These are phyloP conservation scores for Scedosporium boydii DNA, from an alignment of 2,329 filamentous ascomycete genomes.

Conservation along the genomic window DNA sequence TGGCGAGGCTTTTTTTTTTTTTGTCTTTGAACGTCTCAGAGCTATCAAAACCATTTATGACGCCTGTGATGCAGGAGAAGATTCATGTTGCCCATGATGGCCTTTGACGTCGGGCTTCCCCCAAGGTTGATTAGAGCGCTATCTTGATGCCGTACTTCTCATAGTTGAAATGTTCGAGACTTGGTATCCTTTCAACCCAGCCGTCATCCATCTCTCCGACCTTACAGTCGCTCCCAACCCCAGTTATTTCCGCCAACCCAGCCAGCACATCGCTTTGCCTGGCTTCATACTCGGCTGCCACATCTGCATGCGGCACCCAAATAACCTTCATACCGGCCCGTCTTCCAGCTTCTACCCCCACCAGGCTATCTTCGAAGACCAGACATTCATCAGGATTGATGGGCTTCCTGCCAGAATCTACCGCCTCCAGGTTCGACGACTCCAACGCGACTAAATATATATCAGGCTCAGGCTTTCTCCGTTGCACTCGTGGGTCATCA, in stretches of 20 bases:
- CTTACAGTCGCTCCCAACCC: not conserved
- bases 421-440: not conserved
- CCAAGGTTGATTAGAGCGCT: no score
- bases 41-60: no score
- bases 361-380: constrained; percentile 66
- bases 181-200: not conserved
- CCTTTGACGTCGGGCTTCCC: no score
- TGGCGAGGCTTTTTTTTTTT: no score
- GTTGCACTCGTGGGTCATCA: not conserved
- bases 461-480: not conserved
- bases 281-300: constrained; percentile 28
- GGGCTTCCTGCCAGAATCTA: constrained; percentile 20
- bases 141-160: not conserved
- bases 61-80: no score
- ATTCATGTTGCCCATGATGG: no score
- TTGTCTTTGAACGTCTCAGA: no score
- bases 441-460: not conserved
- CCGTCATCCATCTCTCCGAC: not conserved
- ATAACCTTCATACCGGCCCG: constrained; percentile 65
- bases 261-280: not conserved
- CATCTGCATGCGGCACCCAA: constrained; percentile 58
- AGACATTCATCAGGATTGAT: constrained; percentile 59
- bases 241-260: not conserved
- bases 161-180: not conserved
- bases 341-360: constrained; percentile 60